A percentile compares a stretch with the other conserved stretches of the same genome.
Evolutionary conservation across 768 basidiomycete species (phyloP).

Genomic region (Xerocomellus intermedius): DNA sequence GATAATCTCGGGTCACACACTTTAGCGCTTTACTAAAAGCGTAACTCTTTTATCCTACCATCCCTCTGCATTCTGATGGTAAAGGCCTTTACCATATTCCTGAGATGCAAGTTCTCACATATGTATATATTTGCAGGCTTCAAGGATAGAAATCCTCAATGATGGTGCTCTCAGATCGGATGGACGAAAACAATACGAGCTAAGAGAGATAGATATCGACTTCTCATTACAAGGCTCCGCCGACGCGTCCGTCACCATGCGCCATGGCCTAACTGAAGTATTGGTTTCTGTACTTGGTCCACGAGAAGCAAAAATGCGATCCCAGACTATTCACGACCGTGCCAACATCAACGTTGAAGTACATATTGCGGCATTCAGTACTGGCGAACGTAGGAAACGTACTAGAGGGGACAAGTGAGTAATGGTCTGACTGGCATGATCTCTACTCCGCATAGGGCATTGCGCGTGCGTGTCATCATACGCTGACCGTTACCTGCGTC

Average conservation of each 20-base stretch:
- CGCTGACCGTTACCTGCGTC: slow-evolving; percentile 7
- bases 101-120: neutral
- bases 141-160: slow-evolving; percentile 73
- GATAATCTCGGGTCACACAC: too few relatives aligned
- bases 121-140: slow-evolving; percentile 35
- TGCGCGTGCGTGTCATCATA: neutral
- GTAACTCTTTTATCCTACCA: neutral
- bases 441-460: neutral
- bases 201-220: slow-evolving; percentile 78
- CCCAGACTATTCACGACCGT: slow-evolving; percentile 80
- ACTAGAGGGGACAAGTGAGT: slow-evolving; percentile 86
- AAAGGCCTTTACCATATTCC: neutral
- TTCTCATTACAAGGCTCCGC: slow-evolving; percentile 72
- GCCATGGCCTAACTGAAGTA: slow-evolving; percentile 90
- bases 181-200: slow-evolving; percentile 87
- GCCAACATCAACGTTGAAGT: slow-evolving; percentile 91
- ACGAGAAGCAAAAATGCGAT: slow-evolving; percentile 79
- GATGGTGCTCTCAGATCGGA: slow-evolving; percentile 89
- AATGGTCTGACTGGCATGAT: neutral
- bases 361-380: slow-evolving; percentile 82
- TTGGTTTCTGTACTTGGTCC: slow-evolving; percentile 90
- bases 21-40: too few relatives aligned
- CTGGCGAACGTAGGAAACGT: slow-evolving; percentile 73
- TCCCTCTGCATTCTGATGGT: slow-evolving; percentile 4
- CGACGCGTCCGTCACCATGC: slow-evolving; percentile 81